Conservation (phyloP, 805 yeast genomes). For the Kodamaea hsintzibuensis region DNA sequence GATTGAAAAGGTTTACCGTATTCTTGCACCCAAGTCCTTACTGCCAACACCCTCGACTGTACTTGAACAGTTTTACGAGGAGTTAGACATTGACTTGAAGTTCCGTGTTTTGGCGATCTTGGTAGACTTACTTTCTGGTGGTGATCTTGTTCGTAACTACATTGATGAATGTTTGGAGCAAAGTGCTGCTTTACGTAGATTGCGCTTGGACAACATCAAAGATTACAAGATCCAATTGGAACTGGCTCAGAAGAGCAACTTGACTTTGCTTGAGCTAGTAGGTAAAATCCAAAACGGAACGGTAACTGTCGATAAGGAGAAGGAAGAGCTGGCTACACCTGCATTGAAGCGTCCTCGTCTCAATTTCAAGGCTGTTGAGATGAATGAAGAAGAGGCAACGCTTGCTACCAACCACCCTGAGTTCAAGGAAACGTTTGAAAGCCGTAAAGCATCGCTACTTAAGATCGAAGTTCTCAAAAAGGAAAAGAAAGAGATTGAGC, state of each 20-base stretch:
- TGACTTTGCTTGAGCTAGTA: background rate
- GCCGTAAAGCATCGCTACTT: slow-evolving; percentile 42
- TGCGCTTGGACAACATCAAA: slow-evolving; percentile 62
- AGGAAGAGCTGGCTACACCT: slow-evolving; percentile 8
- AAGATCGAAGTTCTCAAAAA: slow-evolving; percentile 48
- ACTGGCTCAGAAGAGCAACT: slow-evolving; percentile 40
- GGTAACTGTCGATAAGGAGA: slow-evolving; percentile 39
- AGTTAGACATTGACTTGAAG: slow-evolving; percentile 54
- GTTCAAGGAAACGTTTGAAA: slow-evolving; percentile 44
- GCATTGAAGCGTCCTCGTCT: slow-evolving; percentile 13
- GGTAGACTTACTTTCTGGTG: slow-evolving; percentile 59
- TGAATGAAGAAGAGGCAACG: slow-evolving; percentile 40
- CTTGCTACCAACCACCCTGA: slow-evolving; percentile 43
- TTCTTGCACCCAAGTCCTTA: slow-evolving; percentile 57
- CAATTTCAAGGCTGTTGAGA: slow-evolving; percentile 28
- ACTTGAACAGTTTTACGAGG: slow-evolving; percentile 53
- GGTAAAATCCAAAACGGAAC: background rate
- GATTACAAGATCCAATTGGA: slow-evolving; percentile 59
- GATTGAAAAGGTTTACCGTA: slow-evolving; percentile 51
- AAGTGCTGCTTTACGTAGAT: slow-evolving; percentile 53
- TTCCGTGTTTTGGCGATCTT: slow-evolving; percentile 60
- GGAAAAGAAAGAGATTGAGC: slow-evolving; percentile 57
- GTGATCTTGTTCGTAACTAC: slow-evolving; percentile 57
- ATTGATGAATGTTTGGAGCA: slow-evolving; percentile 71
- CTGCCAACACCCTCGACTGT: slow-evolving; percentile 53